These are phyloP conservation scores for Pezizomycotina sp. DNA, from an alignment of 2,329 filamentous ascomycete species.

Conservation along the genomic window DNA sequence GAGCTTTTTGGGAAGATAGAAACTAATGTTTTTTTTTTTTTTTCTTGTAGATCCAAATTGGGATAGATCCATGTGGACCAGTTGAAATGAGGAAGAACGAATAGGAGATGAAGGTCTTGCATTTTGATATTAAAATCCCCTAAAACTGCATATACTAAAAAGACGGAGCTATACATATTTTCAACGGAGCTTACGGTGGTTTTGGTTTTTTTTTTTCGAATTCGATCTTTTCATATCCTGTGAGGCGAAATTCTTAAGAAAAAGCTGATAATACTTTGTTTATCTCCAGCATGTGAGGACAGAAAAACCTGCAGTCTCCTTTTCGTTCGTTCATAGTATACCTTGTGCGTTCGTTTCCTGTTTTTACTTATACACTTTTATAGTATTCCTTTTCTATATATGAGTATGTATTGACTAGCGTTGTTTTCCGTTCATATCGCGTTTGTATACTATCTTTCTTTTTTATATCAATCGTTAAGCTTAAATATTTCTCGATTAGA, in stretches of 20 bases:
- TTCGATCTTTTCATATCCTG: slow-evolving; percentile 1
- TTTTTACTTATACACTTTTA: neutral
- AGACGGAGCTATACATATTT: neutral
- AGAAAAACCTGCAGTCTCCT: too few relatives aligned
- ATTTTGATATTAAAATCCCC: too few relatives aligned
- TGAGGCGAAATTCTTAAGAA: too few relatives aligned
- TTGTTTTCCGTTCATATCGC: too few relatives aligned
- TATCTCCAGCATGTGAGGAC: too few relatives aligned
- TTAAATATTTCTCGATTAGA: too few relatives aligned
- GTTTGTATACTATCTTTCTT: too few relatives aligned
- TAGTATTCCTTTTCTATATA: slow-evolving; percentile 4
- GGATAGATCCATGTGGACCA: slow-evolving; percentile 23
- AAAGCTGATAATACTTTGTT: too few relatives aligned
- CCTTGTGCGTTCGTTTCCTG: slow-evolving; percentile 6
- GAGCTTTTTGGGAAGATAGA: slow-evolving; percentile 1
- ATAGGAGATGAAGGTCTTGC: too few relatives aligned
- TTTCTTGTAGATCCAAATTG: slow-evolving; percentile 35
- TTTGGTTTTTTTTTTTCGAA: neutral
- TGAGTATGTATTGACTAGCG: slow-evolving; percentile 5
- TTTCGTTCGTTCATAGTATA: slow-evolving; percentile 11
- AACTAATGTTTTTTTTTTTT: slow-evolving; percentile 16
- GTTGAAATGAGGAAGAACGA: slow-evolving; percentile 16
- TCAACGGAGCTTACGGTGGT: slow-evolving; percentile 12
- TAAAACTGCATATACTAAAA: neutral
- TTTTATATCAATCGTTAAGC: too few relatives aligned